Base-by-base conservation (phyloP, 2,329 filamentous ascomycete genomes). In the Corynespora cassiicola region DNA sequence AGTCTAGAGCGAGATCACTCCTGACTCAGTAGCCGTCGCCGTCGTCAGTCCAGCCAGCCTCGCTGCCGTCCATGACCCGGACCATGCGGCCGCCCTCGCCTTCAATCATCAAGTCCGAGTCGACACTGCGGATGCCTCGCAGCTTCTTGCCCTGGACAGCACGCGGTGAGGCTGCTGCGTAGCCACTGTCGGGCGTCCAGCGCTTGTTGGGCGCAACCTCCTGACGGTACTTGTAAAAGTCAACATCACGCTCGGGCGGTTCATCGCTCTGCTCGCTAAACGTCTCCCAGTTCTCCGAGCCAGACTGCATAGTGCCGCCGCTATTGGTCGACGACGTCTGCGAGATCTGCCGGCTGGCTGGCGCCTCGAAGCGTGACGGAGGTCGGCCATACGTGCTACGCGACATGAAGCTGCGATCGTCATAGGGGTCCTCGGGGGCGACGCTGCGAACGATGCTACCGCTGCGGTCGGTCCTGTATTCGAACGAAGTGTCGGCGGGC, bases 271-370 rank as follows among this genome's bases (percentile, higher is more conserved):
- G 83, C 65, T 95, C 89, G 55, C 94, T 91, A 58, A 94, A 97
- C 7, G 91, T 96, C 70, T 97, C 92, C 92, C 92, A 97, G 66
- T 97, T 97, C 70, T 97, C 92, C 3, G 89, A 95, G 1, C 88
- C 89, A 5, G 88, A 90, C 17, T 87, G 78, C 15, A 78, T 78
- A 1, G 87, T 89, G n/a, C 73, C 73, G 15, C 75, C 71, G 12
- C 54, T 66, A 12, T 56, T 57, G 15, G 55, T 66, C 3, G 65
- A 68, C 1, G 88, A 91, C 1, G 86, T 85, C 50, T 84, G 84
- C 6, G 86, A 89, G 11, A 86, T 84, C 55, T 92, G 88, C 31
- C 89, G 77, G 45, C 73, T 77, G 16, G 53, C 53, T 12, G 58
- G 38, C 1, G 55, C 56, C 24, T 59, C 53, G 25, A 59, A 71